Base-by-base conservation (phyloP, 352 stramenopile species). In the Globisporangium okanoganense region DNA sequence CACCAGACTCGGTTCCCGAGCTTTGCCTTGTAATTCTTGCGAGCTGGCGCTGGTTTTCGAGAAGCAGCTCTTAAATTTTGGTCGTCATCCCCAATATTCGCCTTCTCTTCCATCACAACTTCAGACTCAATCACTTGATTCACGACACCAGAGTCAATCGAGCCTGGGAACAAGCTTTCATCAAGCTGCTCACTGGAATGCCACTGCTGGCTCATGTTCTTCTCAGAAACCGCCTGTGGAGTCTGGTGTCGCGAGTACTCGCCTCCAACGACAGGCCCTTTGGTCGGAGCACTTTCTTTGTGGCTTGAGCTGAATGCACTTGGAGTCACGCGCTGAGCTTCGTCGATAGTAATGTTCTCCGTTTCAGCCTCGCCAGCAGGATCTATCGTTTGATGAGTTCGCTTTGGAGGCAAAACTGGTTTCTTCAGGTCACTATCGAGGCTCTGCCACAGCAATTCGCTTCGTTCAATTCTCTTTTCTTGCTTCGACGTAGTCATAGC, bases 1-100 rank as follows among this genome's bases (percentile, higher is more conserved):
- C 75, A 92, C 82, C 80, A 92, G 18, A 86, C 61, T 43, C 69
- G 75, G 29, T 73, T 69, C 16, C 79, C 79, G 0, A 92, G 66
- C 36, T 92, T 90, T n/a, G 54, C 58, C 10, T 63, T 64, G 55
- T 72, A 82, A 38, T 67, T 66, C 38, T 65, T 65, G 24, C 58
- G 63, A 10, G 41, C 44, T 18, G 67, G 66, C 4, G 24, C 27
- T 3, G 29, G 55, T 61, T 61, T 61, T 33, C 24, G 40, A 10
- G 1, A 18, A 40, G 25, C 13, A 20, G 18, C 22, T 18, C 20
- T 51, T 25, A 4, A 12, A 16, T 40, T 36, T 22, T 7, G 35
- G 25, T 45, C 35, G 38, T 3, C 13, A 47, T 6, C 5, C 12
- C 18, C 22, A 33, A 31, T 18, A 18, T 27, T 22, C 12, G 14